Evolutionary conservation across 1,284 basidiomycete genomes (phyloP).

Genomic region (Rhodotorula mucilaginosa): DNA sequence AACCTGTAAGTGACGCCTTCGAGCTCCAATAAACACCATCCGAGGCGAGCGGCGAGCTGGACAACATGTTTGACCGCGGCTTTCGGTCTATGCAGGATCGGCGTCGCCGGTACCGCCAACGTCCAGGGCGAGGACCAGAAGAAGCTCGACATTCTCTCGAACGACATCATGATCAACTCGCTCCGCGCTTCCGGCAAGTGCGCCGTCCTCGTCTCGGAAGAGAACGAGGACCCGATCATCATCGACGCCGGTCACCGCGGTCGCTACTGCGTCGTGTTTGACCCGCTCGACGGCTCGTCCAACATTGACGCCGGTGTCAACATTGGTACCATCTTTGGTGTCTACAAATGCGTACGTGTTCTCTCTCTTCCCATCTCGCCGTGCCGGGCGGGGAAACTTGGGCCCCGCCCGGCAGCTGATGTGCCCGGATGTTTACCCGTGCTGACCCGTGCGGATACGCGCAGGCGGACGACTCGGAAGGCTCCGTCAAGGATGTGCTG

Average conservation of each 20-base stretch:
- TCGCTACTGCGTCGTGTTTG: conserved; percentile 90
- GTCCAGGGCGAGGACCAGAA: conserved; percentile 99
- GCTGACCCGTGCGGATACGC: conserved; percentile 45
- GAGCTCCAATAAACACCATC: too few species aligned
- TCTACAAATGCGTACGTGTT: conserved; percentile 75
- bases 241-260: conserved; percentile 55
- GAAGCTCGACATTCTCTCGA: conserved; percentile 78
- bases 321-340: conserved; percentile 98
- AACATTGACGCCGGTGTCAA: conserved; percentile 99
- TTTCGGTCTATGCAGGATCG: conserved; percentile 61
- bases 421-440: neutral
- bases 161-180: conserved; percentile 97
- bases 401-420: neutral
- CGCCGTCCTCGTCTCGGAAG: conserved; percentile 91
- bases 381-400: too few species aligned
- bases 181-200: conserved; percentile 69
- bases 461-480: conserved; percentile 71
- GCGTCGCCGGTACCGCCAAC: conserved; percentile 92
- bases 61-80: neutral
- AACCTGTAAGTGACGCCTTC: conserved; percentile 69
- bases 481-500: conserved; percentile 80
- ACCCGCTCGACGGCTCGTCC: conserved; percentile 89
- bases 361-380: conserved; percentile 1
- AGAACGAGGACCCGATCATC: conserved; percentile 48
- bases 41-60: too few species aligned